phyloP scores from a whole-genome alignment of 371 early-diverging fungal species.

The Aphelidium insulamus region DNA sequence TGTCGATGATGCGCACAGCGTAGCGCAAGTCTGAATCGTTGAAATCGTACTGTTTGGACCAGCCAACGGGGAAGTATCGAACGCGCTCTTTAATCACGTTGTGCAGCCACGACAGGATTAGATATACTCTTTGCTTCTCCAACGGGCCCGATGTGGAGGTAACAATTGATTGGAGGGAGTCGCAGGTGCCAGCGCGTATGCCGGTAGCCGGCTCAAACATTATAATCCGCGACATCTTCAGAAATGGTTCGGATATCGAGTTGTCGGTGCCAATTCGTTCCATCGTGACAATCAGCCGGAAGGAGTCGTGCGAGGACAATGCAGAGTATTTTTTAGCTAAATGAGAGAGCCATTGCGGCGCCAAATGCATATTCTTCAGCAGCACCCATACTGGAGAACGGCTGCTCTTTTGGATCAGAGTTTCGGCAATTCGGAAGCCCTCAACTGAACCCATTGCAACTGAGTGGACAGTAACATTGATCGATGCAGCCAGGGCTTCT shows the following conservation, averaged over 20 bases:
- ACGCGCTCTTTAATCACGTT: constrained; percentile 82
- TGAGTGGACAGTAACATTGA: constrained; percentile 32
- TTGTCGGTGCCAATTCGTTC: constrained; percentile 94
- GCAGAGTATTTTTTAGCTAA: constrained; percentile 82
- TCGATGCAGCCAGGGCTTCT: constrained; percentile 60
- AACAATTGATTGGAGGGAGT: constrained; percentile 43
- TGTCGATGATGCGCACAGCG: constrained; percentile 66
- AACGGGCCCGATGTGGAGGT: constrained; percentile 29
- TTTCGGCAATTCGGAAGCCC: constrained; percentile 73
- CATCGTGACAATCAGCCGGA: constrained; percentile 91
- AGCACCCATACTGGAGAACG: constrained; percentile 85
- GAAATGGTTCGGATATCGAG: constrained; percentile 74
- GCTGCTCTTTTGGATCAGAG: constrained; percentile 60
- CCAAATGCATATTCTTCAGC: constrained; percentile 91
- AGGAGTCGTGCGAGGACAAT: constrained; percentile 53
- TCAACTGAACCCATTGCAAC: constrained; percentile 97
- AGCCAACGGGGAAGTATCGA: constrained; percentile 88
- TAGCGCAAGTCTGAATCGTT: constrained; percentile 90
- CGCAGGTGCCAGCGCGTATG: constrained; percentile 75
- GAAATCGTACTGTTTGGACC: constrained; percentile 92
- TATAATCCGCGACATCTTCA: constrained; percentile 72
- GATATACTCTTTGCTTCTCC: constrained; percentile 74
- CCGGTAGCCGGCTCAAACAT: constrained; percentile 93
- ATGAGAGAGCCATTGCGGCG: constrained; percentile 77
- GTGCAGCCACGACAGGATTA: constrained; percentile 91